Conservation (phyloP, 306 rosid genomes). For the Acacia acuminata region DNA sequence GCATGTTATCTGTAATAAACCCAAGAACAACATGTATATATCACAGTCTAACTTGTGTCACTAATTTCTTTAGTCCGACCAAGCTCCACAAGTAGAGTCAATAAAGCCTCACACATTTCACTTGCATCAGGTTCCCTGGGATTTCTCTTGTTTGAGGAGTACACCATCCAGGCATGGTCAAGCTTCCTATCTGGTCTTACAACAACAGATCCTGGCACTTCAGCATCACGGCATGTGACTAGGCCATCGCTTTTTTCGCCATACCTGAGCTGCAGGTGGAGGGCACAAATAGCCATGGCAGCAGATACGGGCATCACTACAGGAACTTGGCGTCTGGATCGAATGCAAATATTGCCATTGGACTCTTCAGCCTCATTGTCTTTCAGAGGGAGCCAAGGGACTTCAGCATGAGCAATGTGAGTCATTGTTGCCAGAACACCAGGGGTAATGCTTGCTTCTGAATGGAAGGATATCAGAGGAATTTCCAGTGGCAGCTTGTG, state of each 20-base stretch:
- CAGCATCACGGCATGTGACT: slow-evolving; percentile 71
- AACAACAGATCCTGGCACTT: slow-evolving; percentile 85
- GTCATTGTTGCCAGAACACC: slow-evolving; percentile 81
- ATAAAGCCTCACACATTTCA: slow-evolving; percentile 83
- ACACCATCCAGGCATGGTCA: slow-evolving; percentile 92
- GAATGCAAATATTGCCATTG: slow-evolving; percentile 17
- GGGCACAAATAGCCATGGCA: slow-evolving; percentile 77
- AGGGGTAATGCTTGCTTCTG: slow-evolving; percentile 68
- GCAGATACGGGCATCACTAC: slow-evolving; percentile 74
- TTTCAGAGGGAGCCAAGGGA: slow-evolving; percentile 63
- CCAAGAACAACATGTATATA: neutral
- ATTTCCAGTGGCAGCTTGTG: slow-evolving; percentile 65
- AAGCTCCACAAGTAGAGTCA: slow-evolving; percentile 75
- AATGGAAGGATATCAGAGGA: slow-evolving; percentile 71
- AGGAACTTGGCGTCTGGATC: slow-evolving; percentile 59
- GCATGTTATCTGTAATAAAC: neutral
- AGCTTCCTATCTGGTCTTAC: slow-evolving; percentile 69
- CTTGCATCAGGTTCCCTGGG: slow-evolving; percentile 59
- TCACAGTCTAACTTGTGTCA: slow-evolving; percentile 13
- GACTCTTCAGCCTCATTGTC: slow-evolving; percentile 32
- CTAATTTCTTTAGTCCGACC: slow-evolving; percentile 40
- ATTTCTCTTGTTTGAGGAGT: slow-evolving; percentile 58
- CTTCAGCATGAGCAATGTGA: slow-evolving; percentile 79
- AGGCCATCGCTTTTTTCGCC: slow-evolving; percentile 83
- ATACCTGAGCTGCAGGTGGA: slow-evolving; percentile 69